Conservation (phyloP, 805 yeast species). For the Danielia oregonensis region DNA sequence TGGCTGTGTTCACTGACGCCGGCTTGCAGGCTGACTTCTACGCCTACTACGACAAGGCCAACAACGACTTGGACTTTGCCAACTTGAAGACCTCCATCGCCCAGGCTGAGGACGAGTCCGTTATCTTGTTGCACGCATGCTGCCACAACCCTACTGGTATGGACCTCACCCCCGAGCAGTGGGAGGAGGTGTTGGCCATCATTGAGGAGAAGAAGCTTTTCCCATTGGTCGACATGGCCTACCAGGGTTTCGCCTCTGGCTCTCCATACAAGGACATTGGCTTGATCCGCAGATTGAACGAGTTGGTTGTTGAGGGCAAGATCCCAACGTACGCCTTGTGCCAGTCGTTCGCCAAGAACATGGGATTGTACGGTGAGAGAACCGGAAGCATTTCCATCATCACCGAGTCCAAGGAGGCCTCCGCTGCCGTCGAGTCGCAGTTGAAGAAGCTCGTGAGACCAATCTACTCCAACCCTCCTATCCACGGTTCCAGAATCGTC, state of each 20-base stretch:
- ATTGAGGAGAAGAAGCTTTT: constrained; percentile 56
- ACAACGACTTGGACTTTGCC: constrained; percentile 62
- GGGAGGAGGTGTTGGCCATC: constrained; percentile 71
- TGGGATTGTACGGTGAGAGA: constrained; percentile 49
- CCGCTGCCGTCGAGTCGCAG: constrained; percentile 66
- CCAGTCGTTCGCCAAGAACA: constrained; percentile 46
- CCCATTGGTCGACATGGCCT: constrained; percentile 90
- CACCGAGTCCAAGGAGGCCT: constrained; percentile 51
- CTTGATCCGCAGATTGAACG: constrained; percentile 44
- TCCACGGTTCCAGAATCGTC: constrained; percentile 89
- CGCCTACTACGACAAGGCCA: constrained; percentile 63
- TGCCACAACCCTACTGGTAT: constrained; percentile 98
- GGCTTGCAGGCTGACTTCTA: constrained; percentile 64
- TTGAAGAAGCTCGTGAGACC: constrained; percentile 82
- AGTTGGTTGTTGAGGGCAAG: constrained; percentile 46
- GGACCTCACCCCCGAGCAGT: constrained; percentile 79
- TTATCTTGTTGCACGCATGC: constrained; percentile 84
- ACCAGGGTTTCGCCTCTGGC: constrained; percentile 94
- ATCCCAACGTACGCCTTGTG: constrained; percentile 51
- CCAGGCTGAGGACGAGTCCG: constrained; percentile 53
- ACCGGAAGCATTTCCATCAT: constrained; percentile 75
- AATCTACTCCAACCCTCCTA: constrained; percentile 89
- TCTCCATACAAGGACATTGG: constrained; percentile 65
- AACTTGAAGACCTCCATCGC: constrained; percentile 59
- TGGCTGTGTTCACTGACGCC: constrained; percentile 70